These are phyloP conservation scores for Trichoderma orchidacearum DNA, from an alignment of 495 filamentous ascomycete species.

Conservation along the genomic window DNA sequence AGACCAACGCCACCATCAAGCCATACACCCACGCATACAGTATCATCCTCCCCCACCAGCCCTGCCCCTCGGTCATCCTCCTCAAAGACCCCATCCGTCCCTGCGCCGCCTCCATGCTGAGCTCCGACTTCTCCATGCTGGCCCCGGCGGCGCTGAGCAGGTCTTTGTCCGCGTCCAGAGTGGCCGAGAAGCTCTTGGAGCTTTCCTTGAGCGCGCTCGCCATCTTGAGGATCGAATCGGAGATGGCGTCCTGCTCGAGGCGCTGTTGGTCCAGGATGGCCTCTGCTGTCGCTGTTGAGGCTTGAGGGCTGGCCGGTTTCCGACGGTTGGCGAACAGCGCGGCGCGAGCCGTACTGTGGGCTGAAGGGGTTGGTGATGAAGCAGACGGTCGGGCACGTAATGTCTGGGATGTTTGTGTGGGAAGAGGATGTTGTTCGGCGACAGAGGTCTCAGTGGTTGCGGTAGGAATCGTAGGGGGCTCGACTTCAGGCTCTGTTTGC, in stretches of 20 bases:
- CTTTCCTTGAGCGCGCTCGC: slow-evolving; percentile 66
- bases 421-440: slow-evolving; percentile 2
- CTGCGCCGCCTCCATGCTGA: slow-evolving; percentile 60
- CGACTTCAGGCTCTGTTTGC: slow-evolving; percentile 1
- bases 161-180: slow-evolving; percentile 58
- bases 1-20: slow-evolving; percentile 56
- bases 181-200: slow-evolving; percentile 51
- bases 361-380: slow-evolving; percentile 7
- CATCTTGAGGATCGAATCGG: slow-evolving; percentile 61
- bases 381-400: slow-evolving; percentile 11
- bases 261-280: slow-evolving; percentile 59
- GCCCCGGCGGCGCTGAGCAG: slow-evolving; percentile 54
- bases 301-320: slow-evolving; percentile 3
- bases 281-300: slow-evolving; percentile 37
- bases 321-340: slow-evolving; percentile 21
- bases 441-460: slow-evolving; percentile 2
- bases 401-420: slow-evolving; percentile 13
- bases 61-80: slow-evolving; percentile 69
- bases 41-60: slow-evolving; percentile 76
- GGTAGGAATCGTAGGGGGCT: not conserved
- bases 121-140: slow-evolving; percentile 61
- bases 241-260: slow-evolving; percentile 72
- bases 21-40: slow-evolving; percentile 74
- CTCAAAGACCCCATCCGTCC: slow-evolving; percentile 59
- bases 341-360: slow-evolving; percentile 14